phyloP scores from a whole-genome alignment of 2,329 filamentous ascomycete species.

The Macrophomina tecta region DNA sequence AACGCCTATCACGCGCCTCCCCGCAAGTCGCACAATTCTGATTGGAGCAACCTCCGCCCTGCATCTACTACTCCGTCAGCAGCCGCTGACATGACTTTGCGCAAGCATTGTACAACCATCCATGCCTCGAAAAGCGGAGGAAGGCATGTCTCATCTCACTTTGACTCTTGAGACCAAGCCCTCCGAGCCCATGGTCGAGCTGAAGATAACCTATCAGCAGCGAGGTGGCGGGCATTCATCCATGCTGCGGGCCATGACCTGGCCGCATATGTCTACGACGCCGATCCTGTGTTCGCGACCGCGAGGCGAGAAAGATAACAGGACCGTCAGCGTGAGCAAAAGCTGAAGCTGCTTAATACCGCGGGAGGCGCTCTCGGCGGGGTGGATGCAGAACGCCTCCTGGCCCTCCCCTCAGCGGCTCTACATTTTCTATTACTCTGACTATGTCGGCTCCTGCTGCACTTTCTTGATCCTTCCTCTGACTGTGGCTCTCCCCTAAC shows the following conservation, averaged over 20 bases:
- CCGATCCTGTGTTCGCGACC: constrained; percentile 12
- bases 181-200: constrained; percentile 1
- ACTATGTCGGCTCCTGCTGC: constrained; percentile 8
- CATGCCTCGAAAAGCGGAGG: constrained; percentile 18
- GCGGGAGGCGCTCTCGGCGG: constrained; percentile 17
- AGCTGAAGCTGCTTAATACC: constrained; percentile 13
- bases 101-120: constrained; percentile 18
- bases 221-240: constrained; percentile 6
- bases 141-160: constrained; percentile 19
- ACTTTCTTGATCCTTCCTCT: constrained; percentile 20
- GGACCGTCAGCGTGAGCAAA: constrained; percentile 3
- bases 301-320: neutral
- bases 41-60: constrained; percentile 13
- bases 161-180: constrained; percentile 12
- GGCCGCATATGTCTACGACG: neutral
- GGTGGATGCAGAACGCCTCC: neutral
- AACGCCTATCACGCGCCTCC: constrained; percentile 20
- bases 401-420: neutral
- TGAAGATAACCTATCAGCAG: constrained; percentile 9
- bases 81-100: constrained; percentile 27
- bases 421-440: neutral
- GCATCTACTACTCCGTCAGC: constrained; percentile 26
- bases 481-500: constrained; percentile 9
- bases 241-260: constrained; percentile 6
- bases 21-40: constrained; percentile 6